These are phyloP conservation scores for Helichrysum umbraculigerum DNA, from an alignment of 129 eudicot genomes.

Conservation along the genomic window DNA sequence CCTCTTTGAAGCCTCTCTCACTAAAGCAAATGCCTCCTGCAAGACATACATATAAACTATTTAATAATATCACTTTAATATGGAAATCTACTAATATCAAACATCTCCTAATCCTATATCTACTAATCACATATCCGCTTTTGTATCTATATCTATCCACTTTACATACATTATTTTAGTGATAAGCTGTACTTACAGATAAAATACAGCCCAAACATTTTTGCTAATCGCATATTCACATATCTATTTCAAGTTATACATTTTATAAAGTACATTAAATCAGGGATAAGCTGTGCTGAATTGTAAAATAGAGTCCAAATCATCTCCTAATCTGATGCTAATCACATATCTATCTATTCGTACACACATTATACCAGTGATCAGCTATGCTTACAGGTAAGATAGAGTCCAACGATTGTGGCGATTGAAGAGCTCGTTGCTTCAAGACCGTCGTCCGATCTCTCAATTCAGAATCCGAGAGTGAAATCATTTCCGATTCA, in stretches of 20 bases:
- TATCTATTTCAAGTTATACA: too few relatives aligned
- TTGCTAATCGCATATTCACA: background rate
- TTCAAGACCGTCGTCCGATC: slow-evolving; percentile 56
- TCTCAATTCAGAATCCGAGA: slow-evolving; percentile 55
- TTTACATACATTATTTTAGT: background rate
- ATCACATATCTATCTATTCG: background rate
- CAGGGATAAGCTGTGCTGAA: background rate
- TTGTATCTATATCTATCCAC: background rate
- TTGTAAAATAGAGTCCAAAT: background rate
- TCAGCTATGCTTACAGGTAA: slow-evolving; percentile 51
- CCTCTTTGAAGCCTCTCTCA: slow-evolving; percentile 92
- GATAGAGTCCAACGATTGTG: slow-evolving; percentile 67
- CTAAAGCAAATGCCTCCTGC: slow-evolving; percentile 98
- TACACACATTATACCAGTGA: background rate
- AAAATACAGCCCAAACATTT: background rate
- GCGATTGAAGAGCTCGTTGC: slow-evolving; percentile 49
- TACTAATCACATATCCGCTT: background rate
- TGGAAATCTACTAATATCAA: background rate
- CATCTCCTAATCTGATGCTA: background rate
- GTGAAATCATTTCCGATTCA: slow-evolving; percentile 47
- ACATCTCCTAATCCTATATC: too few relatives aligned
- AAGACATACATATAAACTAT: slow-evolving; percentile 11
- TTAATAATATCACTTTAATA: background rate
- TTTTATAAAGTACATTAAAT: too few relatives aligned
- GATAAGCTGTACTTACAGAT: background rate